Evolutionary conservation across 148 eudicot species (phyloP), one percentile per base, ranked within the genome.

Genomic region (Rhododendron griersonianum): DNA sequence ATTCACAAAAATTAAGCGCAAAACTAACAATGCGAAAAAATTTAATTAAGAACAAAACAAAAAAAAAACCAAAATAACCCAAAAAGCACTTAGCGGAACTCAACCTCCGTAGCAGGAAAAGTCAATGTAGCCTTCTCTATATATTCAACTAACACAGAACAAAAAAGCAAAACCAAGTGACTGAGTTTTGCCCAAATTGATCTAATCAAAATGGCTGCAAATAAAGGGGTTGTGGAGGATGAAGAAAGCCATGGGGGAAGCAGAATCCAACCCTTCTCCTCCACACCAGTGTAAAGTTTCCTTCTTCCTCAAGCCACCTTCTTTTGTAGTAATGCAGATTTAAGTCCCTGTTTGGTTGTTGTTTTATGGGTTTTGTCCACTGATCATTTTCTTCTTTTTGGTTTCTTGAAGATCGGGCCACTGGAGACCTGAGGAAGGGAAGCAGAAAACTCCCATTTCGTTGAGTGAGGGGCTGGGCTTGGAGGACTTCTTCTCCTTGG

Each of bases 401-500:
- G 7, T 51, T 83, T 48, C 37, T 63, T 65, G 73, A 50, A 87
- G 88, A 73, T 9, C 78, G 45, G 86, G 69, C 18, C 83, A 51
- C 1, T 51, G 86, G 86, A 55, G 45, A 67, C 16, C 21, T 78
- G 89, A 87, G 80, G 86, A 84, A 80, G 84, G 51, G 18, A 80
- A 28, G 79, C 48, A 87, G 21, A 76, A 87, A 71, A 71, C n/a
- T 53, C 30, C 73, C 30, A 9, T 21, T 44, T 84, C 86, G 15
- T 33, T 84, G 50, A 7, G 84, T 65, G 86, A 84, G 86, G 80
- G 85, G 84, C 25, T 87, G 73, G 89, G 89, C 5, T 84, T 84
- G 84, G 84, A 87, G 50, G 89, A 87, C 50, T 84, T 87, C 79
- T 48, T 80, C 69, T 84, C 83, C 84, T 80, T 87, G 73, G 37